phyloP scores from a whole-genome alignment of 176 grass and related monocot genomes.

The Phoenix dactylifera region DNA sequence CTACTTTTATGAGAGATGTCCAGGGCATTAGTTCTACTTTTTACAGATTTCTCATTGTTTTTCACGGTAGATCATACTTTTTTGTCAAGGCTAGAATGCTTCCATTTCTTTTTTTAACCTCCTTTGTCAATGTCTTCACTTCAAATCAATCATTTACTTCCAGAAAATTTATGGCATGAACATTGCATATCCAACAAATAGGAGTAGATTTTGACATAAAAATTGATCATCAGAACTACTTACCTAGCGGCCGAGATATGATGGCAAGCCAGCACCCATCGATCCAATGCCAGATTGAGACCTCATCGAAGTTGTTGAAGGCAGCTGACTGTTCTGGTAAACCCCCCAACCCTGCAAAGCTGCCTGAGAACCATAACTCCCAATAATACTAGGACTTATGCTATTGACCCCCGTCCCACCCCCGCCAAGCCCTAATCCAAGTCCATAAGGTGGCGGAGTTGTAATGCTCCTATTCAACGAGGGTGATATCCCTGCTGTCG shows the following conservation, averaged over 20 bases:
- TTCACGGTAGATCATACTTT: too few species aligned
- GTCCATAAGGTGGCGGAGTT: not conserved
- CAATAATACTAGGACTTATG: conserved; percentile 17
- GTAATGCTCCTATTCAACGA: not conserved
- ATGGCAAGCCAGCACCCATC: conserved; percentile 20
- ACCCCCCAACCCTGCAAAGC: conserved; percentile 17
- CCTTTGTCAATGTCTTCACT: too few species aligned
- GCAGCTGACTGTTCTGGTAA: conserved; percentile 1
- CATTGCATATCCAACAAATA: too few species aligned
- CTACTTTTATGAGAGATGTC: too few species aligned
- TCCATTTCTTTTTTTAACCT: too few species aligned
- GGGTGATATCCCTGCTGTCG: not conserved
- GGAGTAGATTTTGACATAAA: too few species aligned
- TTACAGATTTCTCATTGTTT: too few species aligned
- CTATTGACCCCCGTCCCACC: conserved; percentile 13
- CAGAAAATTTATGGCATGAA: too few species aligned
- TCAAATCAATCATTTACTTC: too few species aligned
- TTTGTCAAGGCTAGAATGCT: too few species aligned
- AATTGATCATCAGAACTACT: not conserved
- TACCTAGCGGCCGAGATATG: conserved; percentile 26
- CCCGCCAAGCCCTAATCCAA: conserved; percentile 13
- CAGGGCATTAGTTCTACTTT: too few species aligned
- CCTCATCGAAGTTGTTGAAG: not conserved
- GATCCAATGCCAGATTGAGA: conserved; percentile 5
- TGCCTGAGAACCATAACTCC: conserved; percentile 11